Evolutionary conservation across 805 yeast species (phyloP).

Genomic region (Dipodascopsis uninucleata): DNA sequence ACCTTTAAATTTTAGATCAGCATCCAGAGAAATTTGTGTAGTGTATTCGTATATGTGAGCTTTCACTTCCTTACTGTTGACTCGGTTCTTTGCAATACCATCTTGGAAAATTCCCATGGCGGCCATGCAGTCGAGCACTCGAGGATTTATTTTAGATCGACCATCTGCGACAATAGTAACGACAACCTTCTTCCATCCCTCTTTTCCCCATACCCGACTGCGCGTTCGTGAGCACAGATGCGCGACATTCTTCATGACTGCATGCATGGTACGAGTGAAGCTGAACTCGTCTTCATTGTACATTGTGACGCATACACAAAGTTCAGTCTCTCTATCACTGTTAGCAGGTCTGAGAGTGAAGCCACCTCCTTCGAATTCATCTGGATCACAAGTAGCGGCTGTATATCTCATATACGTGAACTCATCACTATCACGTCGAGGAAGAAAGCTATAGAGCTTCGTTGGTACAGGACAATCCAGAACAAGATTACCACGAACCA

Average conservation of each 20-base stretch:
- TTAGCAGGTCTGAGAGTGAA: conserved; percentile 84
- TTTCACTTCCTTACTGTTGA: conserved; percentile 84
- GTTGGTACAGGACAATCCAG: conserved; percentile 87
- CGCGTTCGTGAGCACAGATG: conserved; percentile 77
- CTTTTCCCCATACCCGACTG: conserved; percentile 90
- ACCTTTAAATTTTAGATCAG: conserved; percentile 83
- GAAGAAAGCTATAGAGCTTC: conserved; percentile 64
- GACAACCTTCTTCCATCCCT: conserved; percentile 95
- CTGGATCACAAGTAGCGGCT: conserved; percentile 93
- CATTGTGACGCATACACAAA: conserved; percentile 92
- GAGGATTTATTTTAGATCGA: conserved; percentile 78
- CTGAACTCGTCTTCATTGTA: conserved; percentile 91
- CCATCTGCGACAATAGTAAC: conserved; percentile 93
- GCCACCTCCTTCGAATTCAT: conserved; percentile 73
- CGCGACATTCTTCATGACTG: conserved; percentile 88
- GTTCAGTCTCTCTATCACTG: conserved; percentile 84
- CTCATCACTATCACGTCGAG: conserved; percentile 46
- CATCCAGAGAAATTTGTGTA: conserved; percentile 88
- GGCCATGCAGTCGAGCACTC: conserved; percentile 81
- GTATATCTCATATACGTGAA: conserved; percentile 88
- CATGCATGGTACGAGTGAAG: conserved; percentile 89
- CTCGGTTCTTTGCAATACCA: conserved; percentile 92
- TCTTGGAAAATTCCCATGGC: conserved; percentile 97
- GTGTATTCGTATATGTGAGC: conserved; percentile 96
- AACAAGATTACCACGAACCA: conserved; percentile 78